A percentile compares a stretch with the other conserved stretches of the same genome.
Conservation (phyloP, 2,329 filamentous ascomycete genomes). For the Monosporascus sp. region DNA sequence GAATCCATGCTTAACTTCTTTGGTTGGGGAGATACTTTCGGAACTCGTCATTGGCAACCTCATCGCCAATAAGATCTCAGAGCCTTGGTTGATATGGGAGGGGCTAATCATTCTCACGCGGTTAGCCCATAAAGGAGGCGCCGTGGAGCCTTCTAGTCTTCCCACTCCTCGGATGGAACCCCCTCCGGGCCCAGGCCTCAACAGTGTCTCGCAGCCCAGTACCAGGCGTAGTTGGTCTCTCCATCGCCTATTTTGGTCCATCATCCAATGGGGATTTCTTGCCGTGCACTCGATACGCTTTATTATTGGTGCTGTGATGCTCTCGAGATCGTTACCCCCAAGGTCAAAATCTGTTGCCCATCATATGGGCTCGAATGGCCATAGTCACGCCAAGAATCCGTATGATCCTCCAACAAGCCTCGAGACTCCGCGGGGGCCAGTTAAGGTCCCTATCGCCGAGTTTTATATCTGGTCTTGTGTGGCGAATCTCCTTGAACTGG, state of each 20-base stretch:
- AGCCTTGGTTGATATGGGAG: slow-evolving; percentile 89
- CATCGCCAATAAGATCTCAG: slow-evolving; percentile 72
- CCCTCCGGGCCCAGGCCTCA: slow-evolving; percentile 2
- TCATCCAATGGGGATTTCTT: slow-evolving; percentile 51
- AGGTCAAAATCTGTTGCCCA: slow-evolving; percentile 29
- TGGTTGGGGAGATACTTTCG: slow-evolving; percentile 83
- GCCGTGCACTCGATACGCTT: slow-evolving; percentile 62
- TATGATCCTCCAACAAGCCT: slow-evolving; percentile 9
- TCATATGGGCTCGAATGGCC: slow-evolving; percentile 20
- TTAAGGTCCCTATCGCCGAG: slow-evolving; percentile 62
- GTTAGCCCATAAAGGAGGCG: slow-evolving; percentile 26
- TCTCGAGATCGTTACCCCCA: slow-evolving; percentile 62
- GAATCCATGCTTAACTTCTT: slow-evolving; percentile 75
- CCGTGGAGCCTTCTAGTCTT: slow-evolving; percentile 8
- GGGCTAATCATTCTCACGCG: slow-evolving; percentile 67
- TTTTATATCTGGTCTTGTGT: slow-evolving; percentile 75
- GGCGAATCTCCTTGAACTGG: slow-evolving; percentile 67
- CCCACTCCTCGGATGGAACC: slow-evolving; percentile 2
- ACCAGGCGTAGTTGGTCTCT: slow-evolving; percentile 32
- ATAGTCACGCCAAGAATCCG: slow-evolving; percentile 17
- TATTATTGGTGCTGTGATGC: slow-evolving; percentile 58
- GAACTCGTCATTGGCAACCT: slow-evolving; percentile 85
- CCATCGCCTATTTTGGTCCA: slow-evolving; percentile 48
- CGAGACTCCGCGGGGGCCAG: slow-evolving; percentile 15
- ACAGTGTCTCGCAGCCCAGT: slow-evolving; percentile 3